These are phyloP conservation scores for Melampsora larici-populina DNA, from an alignment of 1,284 basidiomycete species.

Conservation along the genomic window DNA sequence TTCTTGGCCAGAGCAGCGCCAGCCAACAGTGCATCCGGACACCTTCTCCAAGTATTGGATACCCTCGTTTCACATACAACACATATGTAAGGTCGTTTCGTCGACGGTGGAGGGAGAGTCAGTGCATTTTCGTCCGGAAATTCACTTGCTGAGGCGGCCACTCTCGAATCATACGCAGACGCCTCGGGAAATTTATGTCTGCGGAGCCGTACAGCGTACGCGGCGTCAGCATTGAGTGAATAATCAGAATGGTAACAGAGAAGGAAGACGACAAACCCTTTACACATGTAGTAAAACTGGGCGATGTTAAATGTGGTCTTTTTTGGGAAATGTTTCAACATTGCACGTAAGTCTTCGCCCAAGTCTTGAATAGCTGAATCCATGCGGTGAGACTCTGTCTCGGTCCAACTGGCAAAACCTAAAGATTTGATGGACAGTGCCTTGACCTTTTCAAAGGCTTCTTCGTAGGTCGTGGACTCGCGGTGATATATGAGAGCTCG, in stretches of 20 bases:
- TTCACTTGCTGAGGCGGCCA: conserved; percentile 24
- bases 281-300: conserved; percentile 40
- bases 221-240: background rate
- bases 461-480: conserved; percentile 4
- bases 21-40: conserved; percentile 38
- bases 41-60: conserved; percentile 30
- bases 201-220: background rate
- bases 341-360: conserved; percentile 37
- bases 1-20: conserved; percentile 35
- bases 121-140: conserved; percentile 30
- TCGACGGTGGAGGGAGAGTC: conserved; percentile 25
- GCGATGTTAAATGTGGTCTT: conserved; percentile 26
- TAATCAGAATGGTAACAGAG: background rate
- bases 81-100: conserved; percentile 40
- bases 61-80: conserved; percentile 36
- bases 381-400: conserved; percentile 36
- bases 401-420: conserved; percentile 39
- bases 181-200: conserved; percentile 37
- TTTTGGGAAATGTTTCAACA: conserved; percentile 36
- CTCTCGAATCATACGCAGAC: conserved; percentile 18
- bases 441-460: conserved; percentile 12
- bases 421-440: conserved; percentile 11
- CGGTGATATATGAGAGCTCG: conserved; percentile 14
- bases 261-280: conserved; percentile 34
- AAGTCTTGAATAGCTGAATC: conserved; percentile 22